Conservation (phyloP, 2,329 filamentous ascomycete genomes). For the Cladosporium sp. region DNA sequence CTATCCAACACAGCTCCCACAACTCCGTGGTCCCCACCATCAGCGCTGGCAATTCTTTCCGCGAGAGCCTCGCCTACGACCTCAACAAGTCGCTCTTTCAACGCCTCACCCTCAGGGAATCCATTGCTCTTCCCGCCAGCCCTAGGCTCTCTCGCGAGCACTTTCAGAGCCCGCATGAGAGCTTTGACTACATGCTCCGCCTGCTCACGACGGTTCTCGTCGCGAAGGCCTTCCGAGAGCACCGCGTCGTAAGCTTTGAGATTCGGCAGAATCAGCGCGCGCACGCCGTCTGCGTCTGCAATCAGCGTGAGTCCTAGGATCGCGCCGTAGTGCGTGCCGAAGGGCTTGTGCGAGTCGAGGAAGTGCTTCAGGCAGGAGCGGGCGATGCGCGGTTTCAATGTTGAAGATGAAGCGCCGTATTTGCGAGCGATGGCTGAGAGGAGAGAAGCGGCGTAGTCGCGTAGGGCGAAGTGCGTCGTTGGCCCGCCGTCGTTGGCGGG, state of each 20-base stretch:
- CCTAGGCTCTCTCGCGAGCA: slow-evolving; percentile 50
- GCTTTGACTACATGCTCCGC: slow-evolving; percentile 61
- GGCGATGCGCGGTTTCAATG: slow-evolving; percentile 83
- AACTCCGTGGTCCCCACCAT: not conserved
- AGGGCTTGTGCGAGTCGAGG: slow-evolving; percentile 79
- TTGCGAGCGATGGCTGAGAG: slow-evolving; percentile 77
- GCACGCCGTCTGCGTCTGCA: slow-evolving; percentile 67
- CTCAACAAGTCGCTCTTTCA: slow-evolving; percentile 44
- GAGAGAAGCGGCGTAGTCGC: slow-evolving; percentile 80
- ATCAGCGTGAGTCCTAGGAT: slow-evolving; percentile 77
- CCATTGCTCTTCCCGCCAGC: slow-evolving; percentile 38
- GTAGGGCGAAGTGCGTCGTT: slow-evolving; percentile 71
- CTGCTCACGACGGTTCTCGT: slow-evolving; percentile 57
- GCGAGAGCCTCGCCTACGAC: slow-evolving; percentile 47
- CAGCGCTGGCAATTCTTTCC: slow-evolving; percentile 33
- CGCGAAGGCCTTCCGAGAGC: slow-evolving; percentile 56
- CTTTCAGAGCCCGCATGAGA: slow-evolving; percentile 57
- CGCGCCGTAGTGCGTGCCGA: slow-evolving; percentile 85
- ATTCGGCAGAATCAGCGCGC: slow-evolving; percentile 65
- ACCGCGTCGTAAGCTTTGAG: slow-evolving; percentile 64
- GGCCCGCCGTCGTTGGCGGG: slow-evolving; percentile 45
- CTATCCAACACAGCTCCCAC: slow-evolving; percentile 13
- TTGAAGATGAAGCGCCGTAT: slow-evolving; percentile 76
- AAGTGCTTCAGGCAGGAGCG: slow-evolving; percentile 92
- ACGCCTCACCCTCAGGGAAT: slow-evolving; percentile 41